Conservation (phyloP, 2,329 filamentous ascomycete genomes). For the Talaromyces pinophilus region DNA sequence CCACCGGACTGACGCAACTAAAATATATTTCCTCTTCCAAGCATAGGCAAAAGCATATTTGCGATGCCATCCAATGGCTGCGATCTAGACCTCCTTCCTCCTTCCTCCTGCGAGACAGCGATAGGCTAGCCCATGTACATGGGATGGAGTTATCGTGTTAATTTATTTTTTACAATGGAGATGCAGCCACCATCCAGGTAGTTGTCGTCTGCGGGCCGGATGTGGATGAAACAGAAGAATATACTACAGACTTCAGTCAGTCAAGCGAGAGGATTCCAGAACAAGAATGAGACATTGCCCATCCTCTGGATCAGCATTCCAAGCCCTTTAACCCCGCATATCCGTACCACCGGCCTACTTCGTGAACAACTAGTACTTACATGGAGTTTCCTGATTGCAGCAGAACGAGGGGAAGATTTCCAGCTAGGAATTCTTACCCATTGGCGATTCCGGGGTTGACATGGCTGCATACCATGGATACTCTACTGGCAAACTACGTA, state of each 20-base stretch:
- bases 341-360: background rate
- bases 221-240: background rate
- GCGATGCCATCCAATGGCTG: background rate
- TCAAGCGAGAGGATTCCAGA: background rate
- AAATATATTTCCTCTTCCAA: background rate
- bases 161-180: background rate
- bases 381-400: background rate
- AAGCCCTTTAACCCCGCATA: conserved; percentile 9
- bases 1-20: background rate
- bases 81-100: background rate
- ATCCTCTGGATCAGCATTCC: conserved; percentile 8
- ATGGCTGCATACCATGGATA: background rate
- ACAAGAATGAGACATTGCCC: background rate
- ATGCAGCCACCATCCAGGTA: conserved; percentile 6
- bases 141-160: conserved; percentile 6
- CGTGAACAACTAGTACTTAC: background rate
- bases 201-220: background rate
- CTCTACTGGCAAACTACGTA: background rate
- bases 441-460: background rate
- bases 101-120: background rate
- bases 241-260: background rate
- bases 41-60: conserved; percentile 11
- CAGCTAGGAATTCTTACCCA: background rate
- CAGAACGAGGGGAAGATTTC: conserved; percentile 12
- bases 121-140: conserved; percentile 12